phyloP scores from a whole-genome alignment of 2,329 filamentous ascomycete genomes.

The Cladosporium velox region DNA sequence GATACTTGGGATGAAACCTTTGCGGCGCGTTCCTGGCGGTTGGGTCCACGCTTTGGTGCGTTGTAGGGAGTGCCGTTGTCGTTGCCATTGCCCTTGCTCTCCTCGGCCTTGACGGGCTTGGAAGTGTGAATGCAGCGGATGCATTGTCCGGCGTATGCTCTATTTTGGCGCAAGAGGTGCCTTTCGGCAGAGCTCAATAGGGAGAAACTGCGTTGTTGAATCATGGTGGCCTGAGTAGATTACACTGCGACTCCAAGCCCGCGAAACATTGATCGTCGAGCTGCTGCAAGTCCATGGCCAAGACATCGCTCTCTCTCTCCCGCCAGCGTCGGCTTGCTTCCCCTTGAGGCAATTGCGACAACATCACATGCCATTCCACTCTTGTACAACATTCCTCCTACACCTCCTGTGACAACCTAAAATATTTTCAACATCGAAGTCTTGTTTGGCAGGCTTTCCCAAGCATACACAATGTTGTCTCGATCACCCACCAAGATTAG shows the following conservation, averaged over 20 bases:
- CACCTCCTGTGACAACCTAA: neutral
- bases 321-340: constrained; percentile 13
- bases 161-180: constrained; percentile 27
- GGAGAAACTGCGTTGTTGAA: constrained; percentile 8
- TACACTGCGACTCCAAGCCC: neutral
- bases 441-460: neutral
- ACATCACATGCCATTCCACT: neutral
- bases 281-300: neutral
- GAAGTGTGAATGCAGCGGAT: constrained; percentile 30
- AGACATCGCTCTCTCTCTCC: constrained; percentile 1
- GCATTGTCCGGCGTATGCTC: constrained; percentile 27
- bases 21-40: constrained; percentile 32
- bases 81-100: constrained; percentile 2
- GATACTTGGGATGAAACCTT: constrained; percentile 32
- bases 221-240: constrained; percentile 9
- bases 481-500: constrained; percentile 40
- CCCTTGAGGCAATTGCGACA: constrained; percentile 21
- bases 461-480: constrained; percentile 35
- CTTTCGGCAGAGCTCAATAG: constrained; percentile 25
- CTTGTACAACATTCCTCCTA: neutral
- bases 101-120: constrained; percentile 18
- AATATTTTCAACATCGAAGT: neutral
- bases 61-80: constrained; percentile 20
- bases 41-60: constrained; percentile 27
- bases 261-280: constrained; percentile 10